These are phyloP conservation scores for Myxozyma kluyveri DNA, from an alignment of 805 yeast species.

Conservation along the genomic window DNA sequence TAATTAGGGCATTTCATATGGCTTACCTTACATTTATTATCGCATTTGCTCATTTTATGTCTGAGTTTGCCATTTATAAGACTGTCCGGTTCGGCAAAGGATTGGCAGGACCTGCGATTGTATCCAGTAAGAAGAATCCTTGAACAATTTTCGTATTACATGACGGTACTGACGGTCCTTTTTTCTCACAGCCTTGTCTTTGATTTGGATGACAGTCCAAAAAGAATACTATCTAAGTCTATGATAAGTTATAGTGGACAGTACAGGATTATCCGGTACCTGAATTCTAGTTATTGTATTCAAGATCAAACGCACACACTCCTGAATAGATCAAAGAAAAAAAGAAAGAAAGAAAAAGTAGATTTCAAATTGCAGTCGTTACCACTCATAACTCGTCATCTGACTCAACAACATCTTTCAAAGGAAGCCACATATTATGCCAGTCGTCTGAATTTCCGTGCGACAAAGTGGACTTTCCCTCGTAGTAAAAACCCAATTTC, in stretches of 20 bases:
- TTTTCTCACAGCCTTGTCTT: slow-evolving; percentile 48
- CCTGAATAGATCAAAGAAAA: neutral
- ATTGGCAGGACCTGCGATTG: slow-evolving; percentile 81
- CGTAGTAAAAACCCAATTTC: slow-evolving; percentile 69
- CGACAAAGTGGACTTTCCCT: slow-evolving; percentile 60
- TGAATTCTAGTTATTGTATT: too few relatives aligned
- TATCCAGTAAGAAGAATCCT: slow-evolving; percentile 36
- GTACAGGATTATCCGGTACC: too few relatives aligned
- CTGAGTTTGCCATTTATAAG: slow-evolving; percentile 76
- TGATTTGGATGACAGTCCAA: slow-evolving; percentile 72
- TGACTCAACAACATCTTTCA: neutral
- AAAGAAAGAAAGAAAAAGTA: neutral
- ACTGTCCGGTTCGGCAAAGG: slow-evolving; percentile 87
- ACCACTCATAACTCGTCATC: too few relatives aligned
- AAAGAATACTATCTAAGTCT: slow-evolving; percentile 54
- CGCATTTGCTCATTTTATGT: slow-evolving; percentile 78
- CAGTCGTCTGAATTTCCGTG: slow-evolving; percentile 57
- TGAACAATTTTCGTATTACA: neutral
- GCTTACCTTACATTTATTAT: slow-evolving; percentile 76
- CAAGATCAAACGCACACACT: neutral
- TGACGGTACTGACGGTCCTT: neutral
- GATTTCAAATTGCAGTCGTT: neutral
- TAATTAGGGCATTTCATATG: slow-evolving; percentile 60
- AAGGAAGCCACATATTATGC: slow-evolving; percentile 49
- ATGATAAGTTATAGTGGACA: neutral